A percentile compares a stretch with the other conserved stretches of the same genome.
phyloP scores from a whole-genome alignment of 768 basidiomycete species.

The Kwoniella mangroviensis region DNA sequence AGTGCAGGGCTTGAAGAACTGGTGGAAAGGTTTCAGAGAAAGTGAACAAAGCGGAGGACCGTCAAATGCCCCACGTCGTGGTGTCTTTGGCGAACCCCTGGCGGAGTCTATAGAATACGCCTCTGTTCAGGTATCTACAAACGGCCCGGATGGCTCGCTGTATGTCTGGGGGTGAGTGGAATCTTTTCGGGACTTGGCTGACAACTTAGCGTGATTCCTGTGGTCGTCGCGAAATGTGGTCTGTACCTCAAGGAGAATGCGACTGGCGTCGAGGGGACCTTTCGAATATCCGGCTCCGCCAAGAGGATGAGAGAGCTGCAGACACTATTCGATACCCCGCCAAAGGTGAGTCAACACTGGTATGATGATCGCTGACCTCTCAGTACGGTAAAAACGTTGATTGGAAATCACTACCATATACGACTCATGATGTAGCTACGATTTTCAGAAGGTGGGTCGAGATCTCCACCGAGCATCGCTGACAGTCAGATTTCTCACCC shows the following conservation, averaged over 20 bases:
- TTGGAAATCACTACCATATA: constrained; percentile 83
- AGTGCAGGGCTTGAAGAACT: constrained; percentile 43
- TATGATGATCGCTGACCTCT: constrained; percentile 13
- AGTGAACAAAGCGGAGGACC: background rate
- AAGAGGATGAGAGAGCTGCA: constrained; percentile 97
- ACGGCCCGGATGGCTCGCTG: constrained; percentile 63
- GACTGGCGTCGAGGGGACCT: constrained; percentile 89
- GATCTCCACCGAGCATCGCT: constrained; percentile 5
- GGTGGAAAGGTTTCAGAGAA: constrained; percentile 52
- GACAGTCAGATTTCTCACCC: constrained; percentile 72
- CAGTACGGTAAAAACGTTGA: constrained; percentile 93
- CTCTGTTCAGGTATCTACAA: constrained; percentile 90
- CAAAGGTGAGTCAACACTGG: constrained; percentile 64
- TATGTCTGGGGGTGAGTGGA: constrained; percentile 57
- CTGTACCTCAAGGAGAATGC: constrained; percentile 94
- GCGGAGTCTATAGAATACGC: constrained; percentile 83
- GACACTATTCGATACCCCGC: constrained; percentile 82
- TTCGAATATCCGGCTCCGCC: constrained; percentile 92
- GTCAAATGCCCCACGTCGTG: constrained; percentile 1
- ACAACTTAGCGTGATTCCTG: constrained; percentile 74
- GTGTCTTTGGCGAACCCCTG: constrained; percentile 83
- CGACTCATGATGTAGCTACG: constrained; percentile 95
- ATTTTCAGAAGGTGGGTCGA: constrained; percentile 73
- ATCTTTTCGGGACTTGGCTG: constrained; percentile 11
- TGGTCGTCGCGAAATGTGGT: constrained; percentile 97